These are phyloP conservation scores for Silene latifolia DNA, from an alignment of 148 eudicot genomes.

Conservation along the genomic window DNA sequence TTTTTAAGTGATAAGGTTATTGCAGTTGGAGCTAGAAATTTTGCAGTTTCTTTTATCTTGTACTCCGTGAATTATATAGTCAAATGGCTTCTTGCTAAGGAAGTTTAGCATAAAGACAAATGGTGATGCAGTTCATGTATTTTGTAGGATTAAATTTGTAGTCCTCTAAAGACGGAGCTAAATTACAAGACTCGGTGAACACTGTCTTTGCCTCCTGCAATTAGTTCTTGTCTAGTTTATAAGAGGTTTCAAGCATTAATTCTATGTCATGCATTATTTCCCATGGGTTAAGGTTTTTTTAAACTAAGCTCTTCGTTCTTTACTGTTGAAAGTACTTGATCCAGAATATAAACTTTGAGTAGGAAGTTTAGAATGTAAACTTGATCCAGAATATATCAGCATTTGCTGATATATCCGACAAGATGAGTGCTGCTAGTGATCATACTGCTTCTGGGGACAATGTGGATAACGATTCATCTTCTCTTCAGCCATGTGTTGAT, in stretches of 20 bases:
- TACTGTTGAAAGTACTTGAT: background rate
- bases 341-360: conserved; percentile 1
- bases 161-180: conserved; percentile 12
- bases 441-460: conserved; percentile 35
- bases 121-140: conserved; percentile 13
- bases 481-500: conserved; percentile 31
- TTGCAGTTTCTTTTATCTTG: no score
- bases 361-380: background rate
- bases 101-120: background rate
- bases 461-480: conserved; percentile 36
- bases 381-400: no score
- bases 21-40: no score
- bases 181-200: background rate
- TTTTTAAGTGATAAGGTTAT: conserved; percentile 1
- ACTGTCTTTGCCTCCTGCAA: background rate
- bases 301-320: background rate
- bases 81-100: background rate
- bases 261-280: background rate
- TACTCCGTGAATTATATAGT: background rate
- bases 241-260: background rate
- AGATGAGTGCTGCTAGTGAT: conserved; percentile 29
- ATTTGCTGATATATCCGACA: conserved; percentile 43
- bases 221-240: no score
- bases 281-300: background rate
- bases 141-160: conserved; percentile 12